Conservation (phyloP, 1,139 yeast genomes). For the Yamadazyma songkhlaensis region DNA sequence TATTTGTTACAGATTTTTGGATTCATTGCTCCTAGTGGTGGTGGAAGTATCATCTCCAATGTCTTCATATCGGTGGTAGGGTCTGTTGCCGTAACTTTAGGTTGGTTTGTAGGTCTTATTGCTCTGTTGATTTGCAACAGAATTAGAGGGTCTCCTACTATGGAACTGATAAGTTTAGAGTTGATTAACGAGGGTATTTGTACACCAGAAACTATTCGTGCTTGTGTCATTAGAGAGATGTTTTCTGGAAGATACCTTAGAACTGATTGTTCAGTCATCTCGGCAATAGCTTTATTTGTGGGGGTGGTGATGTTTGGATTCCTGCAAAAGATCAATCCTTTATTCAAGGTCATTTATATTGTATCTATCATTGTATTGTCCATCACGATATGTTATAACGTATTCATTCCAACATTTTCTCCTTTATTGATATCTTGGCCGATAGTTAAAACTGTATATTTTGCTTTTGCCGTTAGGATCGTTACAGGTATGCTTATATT, state of each 20-base stretch:
- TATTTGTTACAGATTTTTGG: conserved; percentile 28
- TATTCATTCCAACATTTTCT: conserved; percentile 26
- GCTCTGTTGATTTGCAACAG: conserved; percentile 24
- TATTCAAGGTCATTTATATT: conserved; percentile 21
- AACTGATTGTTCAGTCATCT: conserved; percentile 25
- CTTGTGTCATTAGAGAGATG: conserved; percentile 21
- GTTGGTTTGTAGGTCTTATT: conserved; percentile 26
- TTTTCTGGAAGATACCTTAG: conserved; percentile 29
- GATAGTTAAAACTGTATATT: conserved; percentile 25
- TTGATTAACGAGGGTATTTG: conserved; percentile 29
- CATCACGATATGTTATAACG: conserved; percentile 24
- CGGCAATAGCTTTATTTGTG: conserved; percentile 23
- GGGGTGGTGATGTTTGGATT: conserved; percentile 26
- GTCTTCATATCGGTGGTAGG: conserved; percentile 17
- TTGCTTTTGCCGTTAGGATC: conserved; percentile 22
- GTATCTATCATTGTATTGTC: conserved; percentile 21
- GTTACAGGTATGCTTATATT: conserved; percentile 21
- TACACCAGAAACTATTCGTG: conserved; percentile 16
- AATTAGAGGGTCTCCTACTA: conserved; percentile 26
- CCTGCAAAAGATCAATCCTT: conserved; percentile 18
- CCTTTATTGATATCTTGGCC: conserved; percentile 21
- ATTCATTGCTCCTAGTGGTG: conserved; percentile 29
- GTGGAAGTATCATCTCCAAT: conserved; percentile 21
- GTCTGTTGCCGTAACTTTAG: conserved; percentile 17
- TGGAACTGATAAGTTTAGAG: conserved; percentile 14